Evolutionary conservation across 352 stramenopile species (phyloP), one percentile per base, ranked within the genome.

Genomic region (Blastocystis sp.): DNA sequence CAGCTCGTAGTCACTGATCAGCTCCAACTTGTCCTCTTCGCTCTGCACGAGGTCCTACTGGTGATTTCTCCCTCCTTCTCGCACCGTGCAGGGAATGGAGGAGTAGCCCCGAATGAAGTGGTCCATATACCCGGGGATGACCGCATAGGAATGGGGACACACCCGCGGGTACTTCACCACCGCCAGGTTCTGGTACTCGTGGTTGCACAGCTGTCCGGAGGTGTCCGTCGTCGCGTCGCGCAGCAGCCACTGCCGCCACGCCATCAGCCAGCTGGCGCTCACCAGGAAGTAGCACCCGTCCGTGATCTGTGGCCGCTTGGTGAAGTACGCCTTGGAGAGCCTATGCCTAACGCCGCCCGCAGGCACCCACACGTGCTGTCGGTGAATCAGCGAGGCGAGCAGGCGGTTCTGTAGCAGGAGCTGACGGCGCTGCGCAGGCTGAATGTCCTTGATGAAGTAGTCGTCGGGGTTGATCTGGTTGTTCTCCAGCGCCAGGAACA

Each of bases 271-370:
- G 3, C 9, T 45, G 3, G 17, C 24, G 10, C 34, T 52, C 38
- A 71, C 45, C 64, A 71, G 24, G 64, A 71, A 71, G 45, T 71
- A 71, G n/a, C 64, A 71, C 14, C 64, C 64, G 45, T 45, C 38
- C 14, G 21, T 40, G 45, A 71, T 71, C 24, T 71, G 34, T 3
- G 45, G 38, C 19, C 64, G 64, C 24, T 71, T 40, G 45, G 38
- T 42, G 64, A 71, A 71, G 24, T 71, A 71, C 3, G 11, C 38
- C 7, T 40, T 52, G 45, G 64, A 71, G 45, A 52, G 21, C 3
- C 64, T 71, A 40, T 45, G 45, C n/a, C 19, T 71, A 40, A 71
- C 6, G 14, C 6, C 6, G 48, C 6, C 6, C 6, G 14, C 6
- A 57, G 48, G 48, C 14, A 14, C 14, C 6, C 14, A 57, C 48